A percentile compares a stretch with the other conserved stretches of the same genome.
These are phyloP conservation scores for Triticum timopheevii DNA, from an alignment of 176 grass and related monocot genomes.

Conservation along the genomic window DNA sequence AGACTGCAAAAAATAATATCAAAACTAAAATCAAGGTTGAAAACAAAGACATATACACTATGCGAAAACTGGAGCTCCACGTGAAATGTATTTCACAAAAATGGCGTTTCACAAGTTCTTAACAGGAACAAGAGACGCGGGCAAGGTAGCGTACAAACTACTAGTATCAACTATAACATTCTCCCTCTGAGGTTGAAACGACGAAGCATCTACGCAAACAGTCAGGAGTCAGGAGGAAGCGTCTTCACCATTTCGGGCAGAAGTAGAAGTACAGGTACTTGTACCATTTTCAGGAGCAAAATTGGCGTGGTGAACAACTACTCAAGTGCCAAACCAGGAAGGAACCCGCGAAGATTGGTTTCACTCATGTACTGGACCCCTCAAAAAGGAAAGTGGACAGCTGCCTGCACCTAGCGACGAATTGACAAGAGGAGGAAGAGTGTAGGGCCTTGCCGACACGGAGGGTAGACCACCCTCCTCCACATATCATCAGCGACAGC, in stretches of 20 bases:
- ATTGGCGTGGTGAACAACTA: slow-evolving; percentile 13
- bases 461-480: neutral
- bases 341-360: neutral
- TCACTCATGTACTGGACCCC: slow-evolving; percentile 2
- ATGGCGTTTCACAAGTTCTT: neutral
- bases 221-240: neutral
- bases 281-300: slow-evolving; percentile 1
- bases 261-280: neutral
- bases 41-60: neutral
- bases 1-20: neutral
- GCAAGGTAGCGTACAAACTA: neutral
- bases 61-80: neutral
- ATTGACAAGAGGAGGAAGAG: neutral
- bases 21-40: neutral
- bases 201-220: slow-evolving; percentile 1
- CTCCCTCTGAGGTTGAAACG: neutral
- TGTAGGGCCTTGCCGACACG: neutral
- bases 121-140: neutral
- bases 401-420: neutral
- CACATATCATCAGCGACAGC: neutral
- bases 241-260: neutral
- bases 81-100: neutral
- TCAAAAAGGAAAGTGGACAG: neutral
- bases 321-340: neutral
- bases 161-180: neutral